phyloP scores from a whole-genome alignment of 805 yeast species.

The Wickerhamia fluorescens region DNA sequence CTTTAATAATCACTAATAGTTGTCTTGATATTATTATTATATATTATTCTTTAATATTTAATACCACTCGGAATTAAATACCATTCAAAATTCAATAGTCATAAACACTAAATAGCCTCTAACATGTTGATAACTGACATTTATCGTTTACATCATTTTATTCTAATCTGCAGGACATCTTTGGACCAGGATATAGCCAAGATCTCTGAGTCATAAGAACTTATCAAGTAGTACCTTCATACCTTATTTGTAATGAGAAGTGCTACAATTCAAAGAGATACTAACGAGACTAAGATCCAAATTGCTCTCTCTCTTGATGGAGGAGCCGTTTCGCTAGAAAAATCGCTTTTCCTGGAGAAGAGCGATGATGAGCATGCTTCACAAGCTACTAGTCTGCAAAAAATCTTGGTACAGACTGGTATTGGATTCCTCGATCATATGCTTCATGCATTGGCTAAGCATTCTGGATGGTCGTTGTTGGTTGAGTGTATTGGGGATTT shows the following conservation, averaged over 20 bases:
- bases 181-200: no score
- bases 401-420: constrained; percentile 80
- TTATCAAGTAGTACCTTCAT: no score
- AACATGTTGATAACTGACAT: no score
- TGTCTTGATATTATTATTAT: no score
- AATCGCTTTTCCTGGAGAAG: constrained; percentile 44
- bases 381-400: constrained; percentile 64
- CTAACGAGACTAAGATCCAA: constrained; percentile 92
- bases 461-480: constrained; percentile 89
- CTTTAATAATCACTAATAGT: no score
- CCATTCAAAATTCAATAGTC: no score
- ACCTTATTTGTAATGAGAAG: constrained; percentile 7
- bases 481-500: constrained; percentile 90
- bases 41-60: no score
- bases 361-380: constrained; percentile 47
- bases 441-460: constrained; percentile 96
- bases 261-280: constrained; percentile 58
- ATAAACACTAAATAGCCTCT: no score
- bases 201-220: no score
- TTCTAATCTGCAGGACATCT: no score
- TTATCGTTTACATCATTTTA: no score
- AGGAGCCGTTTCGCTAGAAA: constrained; percentile 60
- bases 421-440: constrained; percentile 95
- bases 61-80: no score
- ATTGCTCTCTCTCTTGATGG: constrained; percentile 81